Conservation (phyloP, 176 grass and related monocot genomes). For the Alopecurus myosuroides region DNA sequence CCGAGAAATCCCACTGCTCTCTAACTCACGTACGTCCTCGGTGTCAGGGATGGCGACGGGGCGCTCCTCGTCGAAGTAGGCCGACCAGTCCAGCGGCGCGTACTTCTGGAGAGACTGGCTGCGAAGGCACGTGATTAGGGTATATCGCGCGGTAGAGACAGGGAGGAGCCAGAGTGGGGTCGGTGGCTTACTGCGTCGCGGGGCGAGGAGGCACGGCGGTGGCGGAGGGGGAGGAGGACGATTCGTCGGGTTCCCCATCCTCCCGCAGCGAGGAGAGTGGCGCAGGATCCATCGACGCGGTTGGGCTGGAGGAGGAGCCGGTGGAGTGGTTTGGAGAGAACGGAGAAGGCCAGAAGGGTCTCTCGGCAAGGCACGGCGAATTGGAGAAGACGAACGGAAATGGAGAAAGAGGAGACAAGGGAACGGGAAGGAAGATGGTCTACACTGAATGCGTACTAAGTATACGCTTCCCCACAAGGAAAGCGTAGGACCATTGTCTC, state of each 20-base stretch:
- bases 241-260: conserved; percentile 32
- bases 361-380: neutral
- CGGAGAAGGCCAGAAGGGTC: neutral
- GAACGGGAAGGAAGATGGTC: neutral
- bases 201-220: conserved; percentile 71
- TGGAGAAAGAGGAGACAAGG: neutral
- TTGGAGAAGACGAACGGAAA: neutral
- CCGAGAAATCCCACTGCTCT: neutral
- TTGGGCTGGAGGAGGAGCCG: neutral
- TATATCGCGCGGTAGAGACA: neutral
- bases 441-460: too few relatives aligned
- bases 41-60: conserved; percentile 61
- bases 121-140: conserved; percentile 17
- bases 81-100: conserved; percentile 76
- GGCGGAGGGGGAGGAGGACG: conserved; percentile 46
- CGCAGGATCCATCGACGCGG: conserved; percentile 52
- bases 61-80: conserved; percentile 88
- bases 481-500: too few relatives aligned
- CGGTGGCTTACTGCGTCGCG: conserved; percentile 62
- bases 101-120: conserved; percentile 83
- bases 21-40: conserved; percentile 60
- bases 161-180: neutral
- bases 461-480: too few relatives aligned
- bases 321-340: neutral
- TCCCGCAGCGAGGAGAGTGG: conserved; percentile 62